A percentile compares a stretch with the other conserved stretches of the same genome.
Evolutionary conservation across 495 filamentous ascomycete species (phyloP).

Genomic region (Xylaria telfairii): DNA sequence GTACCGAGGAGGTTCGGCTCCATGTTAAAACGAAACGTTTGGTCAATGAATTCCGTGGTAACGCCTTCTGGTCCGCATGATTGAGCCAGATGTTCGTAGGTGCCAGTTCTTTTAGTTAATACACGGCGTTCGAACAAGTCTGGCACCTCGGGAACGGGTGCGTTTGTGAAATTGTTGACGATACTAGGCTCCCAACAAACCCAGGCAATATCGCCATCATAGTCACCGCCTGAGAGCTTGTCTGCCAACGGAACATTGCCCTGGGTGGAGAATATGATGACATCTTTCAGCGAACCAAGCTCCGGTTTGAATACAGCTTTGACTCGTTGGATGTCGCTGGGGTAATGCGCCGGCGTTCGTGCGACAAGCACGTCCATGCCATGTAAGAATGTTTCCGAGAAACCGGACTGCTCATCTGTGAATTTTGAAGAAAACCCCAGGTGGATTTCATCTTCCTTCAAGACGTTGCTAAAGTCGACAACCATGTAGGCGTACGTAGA

Average conservation of each 20-base stretch:
- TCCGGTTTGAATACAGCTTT: slow-evolving; percentile 64
- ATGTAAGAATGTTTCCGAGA: slow-evolving; percentile 65
- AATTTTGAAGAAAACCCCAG: slow-evolving; percentile 77
- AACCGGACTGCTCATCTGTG: slow-evolving; percentile 56
- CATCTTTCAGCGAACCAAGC: slow-evolving; percentile 78
- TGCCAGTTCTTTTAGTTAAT: slow-evolving; percentile 63
- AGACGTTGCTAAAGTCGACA: slow-evolving; percentile 73
- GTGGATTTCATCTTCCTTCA: slow-evolving; percentile 79
- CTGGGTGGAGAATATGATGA: slow-evolving; percentile 81
- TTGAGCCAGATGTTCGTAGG: slow-evolving; percentile 52
- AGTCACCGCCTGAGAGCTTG: slow-evolving; percentile 90
- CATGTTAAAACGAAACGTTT: slow-evolving; percentile 70
- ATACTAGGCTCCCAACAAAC: slow-evolving; percentile 86
- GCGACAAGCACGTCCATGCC: slow-evolving; percentile 82
- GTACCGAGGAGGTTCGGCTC: slow-evolving; percentile 70
- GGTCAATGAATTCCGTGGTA: slow-evolving; percentile 55
- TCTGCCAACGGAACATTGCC: slow-evolving; percentile 75
- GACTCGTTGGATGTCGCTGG: slow-evolving; percentile 83
- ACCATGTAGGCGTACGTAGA: slow-evolving; percentile 83
- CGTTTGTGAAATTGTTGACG: slow-evolving; percentile 77
- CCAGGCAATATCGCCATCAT: slow-evolving; percentile 91
- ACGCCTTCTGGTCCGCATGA: slow-evolving; percentile 25
- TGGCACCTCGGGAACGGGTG: slow-evolving; percentile 58
- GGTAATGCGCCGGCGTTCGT: slow-evolving; percentile 79
- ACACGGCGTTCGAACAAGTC: slow-evolving; percentile 61